Base-by-base conservation (phyloP, 345 rosid genomes). In the Salix purpurea region DNA sequence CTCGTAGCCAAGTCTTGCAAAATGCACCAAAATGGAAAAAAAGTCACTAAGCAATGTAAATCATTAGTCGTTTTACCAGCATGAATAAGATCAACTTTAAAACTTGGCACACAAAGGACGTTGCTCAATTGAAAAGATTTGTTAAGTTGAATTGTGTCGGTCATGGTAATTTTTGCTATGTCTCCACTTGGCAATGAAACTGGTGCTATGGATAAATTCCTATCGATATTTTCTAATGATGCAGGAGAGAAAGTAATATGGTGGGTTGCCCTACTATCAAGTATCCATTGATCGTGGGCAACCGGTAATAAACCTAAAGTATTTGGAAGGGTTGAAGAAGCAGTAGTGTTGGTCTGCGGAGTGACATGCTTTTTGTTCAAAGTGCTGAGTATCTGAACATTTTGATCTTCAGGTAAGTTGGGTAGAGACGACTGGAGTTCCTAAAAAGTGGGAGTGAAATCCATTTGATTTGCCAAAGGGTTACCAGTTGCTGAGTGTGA, bases 231-330 rank as follows among this genome's bases (percentile, higher is more conserved):
- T 14, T 24, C 0, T 5, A 68, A 37, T 36, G 0, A 5, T 36
- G 32, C 2, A 24, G 50, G 71, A 68, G 71, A 68, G 4, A 28
- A 68, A 68, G 76, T 36, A 70, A 80, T 71, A 50, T 80, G 21
- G 11, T 76, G 4, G 14, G 83, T 28, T 19, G 42, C 76, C 1
- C 72, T 52, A 40, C 52, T 75, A 5, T 80, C 70, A 2, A 80
- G 37, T 2, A 76, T 65, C 73, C 69, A 28, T 0, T 0, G 21
- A 32, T 16, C 0, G 0, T 26, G 36, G 14, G 37, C 19, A 32
- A 64, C 4, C 1, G 7, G 2, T 12, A 32, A 13, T 32, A 64
- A 80, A 44, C 8, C 3, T 23, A 21, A 16, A 11, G 42, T 4
- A 15, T 52, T 1, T 50, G 18, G 1, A 2, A 6, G 0, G 2